Evolutionary conservation across 192 early-diverging fungal species (phyloP), one percentile per base, ranked within the genome.

Genomic region (Mortierella claussenii): DNA sequence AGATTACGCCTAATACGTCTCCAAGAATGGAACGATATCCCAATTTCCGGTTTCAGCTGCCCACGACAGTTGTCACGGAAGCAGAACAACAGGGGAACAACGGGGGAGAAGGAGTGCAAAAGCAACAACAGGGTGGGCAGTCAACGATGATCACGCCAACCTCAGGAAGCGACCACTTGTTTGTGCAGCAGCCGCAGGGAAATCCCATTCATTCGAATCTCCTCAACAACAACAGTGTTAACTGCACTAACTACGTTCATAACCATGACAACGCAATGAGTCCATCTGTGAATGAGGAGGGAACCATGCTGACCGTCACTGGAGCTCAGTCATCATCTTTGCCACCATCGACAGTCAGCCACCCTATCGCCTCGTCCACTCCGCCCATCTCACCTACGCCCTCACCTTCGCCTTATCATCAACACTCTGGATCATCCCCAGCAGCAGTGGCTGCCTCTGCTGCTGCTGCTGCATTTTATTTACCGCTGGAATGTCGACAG

Each of bases 401-500:
- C 47, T 49, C 47, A 26, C 21, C 13, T 26, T 20, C 21, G 13
- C 47, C 47, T 3, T 49, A n/a, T n/a, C n/a, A n/a, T n/a, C n/a
- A n/a, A n/a, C n/a, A 40, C 15, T 36, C 42, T 23, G 70, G 27
- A 13, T 30, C 50, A 11, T 53, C 70, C 1, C 56, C 70, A 13
- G 55, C 63, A 28, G 56, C 70, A 11, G 70, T 75, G 1, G 70
- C 70, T 0, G 55, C 44, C n/a, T 75, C 70, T 47, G 73, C 63
- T 12, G 65, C 65, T 13, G 73, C 65, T 12, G 64, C 65, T 23
- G 73, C 63, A 15, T 76, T 76, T 33, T 76, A 76, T 26, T 23
- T 76, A 27, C 73, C 73, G 1, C 37, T 76, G 1, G 65, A 76
- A 12, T 76, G 73, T 50, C 73, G 73, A 7, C 64, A 62, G 20